phyloP scores from a whole-genome alignment of 768 basidiomycete genomes.

The Cubamyces lactineus region DNA sequence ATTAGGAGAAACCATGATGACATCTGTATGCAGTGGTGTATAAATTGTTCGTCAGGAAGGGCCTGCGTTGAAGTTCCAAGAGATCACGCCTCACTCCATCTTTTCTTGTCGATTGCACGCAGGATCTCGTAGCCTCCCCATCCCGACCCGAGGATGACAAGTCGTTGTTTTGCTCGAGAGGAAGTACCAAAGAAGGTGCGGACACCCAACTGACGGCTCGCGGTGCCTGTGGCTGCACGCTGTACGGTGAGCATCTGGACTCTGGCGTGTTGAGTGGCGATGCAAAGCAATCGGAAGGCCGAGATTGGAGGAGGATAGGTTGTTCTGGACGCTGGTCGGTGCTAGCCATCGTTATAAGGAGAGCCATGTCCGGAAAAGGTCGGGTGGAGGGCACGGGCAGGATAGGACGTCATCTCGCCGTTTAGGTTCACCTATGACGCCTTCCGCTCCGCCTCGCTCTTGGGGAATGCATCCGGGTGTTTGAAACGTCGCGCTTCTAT shows the following conservation, averaged over 20 bases:
- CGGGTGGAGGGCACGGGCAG: slow-evolving; percentile 10
- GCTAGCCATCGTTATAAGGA: neutral
- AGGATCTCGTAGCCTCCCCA: slow-evolving; percentile 80
- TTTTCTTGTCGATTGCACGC: slow-evolving; percentile 67
- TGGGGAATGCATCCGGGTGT: too few species aligned
- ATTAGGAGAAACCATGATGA: slow-evolving; percentile 66
- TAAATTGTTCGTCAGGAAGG: neutral
- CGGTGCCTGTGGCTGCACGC: neutral
- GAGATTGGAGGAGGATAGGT: neutral
- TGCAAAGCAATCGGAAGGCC: neutral
- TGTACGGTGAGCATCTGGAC: slow-evolving; percentile 1
- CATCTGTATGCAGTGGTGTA: slow-evolving; percentile 46
- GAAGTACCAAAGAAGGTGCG: slow-evolving; percentile 30
- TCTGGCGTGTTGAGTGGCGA: neutral
- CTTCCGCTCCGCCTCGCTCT: neutral
- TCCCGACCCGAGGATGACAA: slow-evolving; percentile 75
- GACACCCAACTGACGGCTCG: neutral
- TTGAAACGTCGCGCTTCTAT: too few species aligned
- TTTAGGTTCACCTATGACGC: slow-evolving; percentile 2
- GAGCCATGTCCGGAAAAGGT: slow-evolving; percentile 1
- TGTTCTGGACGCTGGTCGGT: neutral
- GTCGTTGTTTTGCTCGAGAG: slow-evolving; percentile 39
- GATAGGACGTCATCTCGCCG: slow-evolving; percentile 16
- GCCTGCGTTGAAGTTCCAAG: too few species aligned
- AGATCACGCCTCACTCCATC: slow-evolving; percentile 54